Evolutionary conservation across 495 filamentous ascomycete species (phyloP).

Genomic region (Penicillium verhagenii): DNA sequence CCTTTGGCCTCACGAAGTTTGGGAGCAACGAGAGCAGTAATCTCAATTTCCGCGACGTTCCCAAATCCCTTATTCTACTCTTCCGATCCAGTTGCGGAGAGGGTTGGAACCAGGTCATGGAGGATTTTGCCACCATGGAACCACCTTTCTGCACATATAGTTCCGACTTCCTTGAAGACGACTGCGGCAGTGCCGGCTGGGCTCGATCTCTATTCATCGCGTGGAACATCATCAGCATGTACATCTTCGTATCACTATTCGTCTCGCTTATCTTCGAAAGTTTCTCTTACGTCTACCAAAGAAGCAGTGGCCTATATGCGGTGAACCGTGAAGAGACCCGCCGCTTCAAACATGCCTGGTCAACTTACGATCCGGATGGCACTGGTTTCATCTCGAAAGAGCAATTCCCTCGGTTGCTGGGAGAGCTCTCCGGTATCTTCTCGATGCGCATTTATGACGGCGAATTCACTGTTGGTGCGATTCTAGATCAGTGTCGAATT

Average conservation of each 20-base stretch:
- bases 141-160: conserved; percentile 73
- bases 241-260: conserved; percentile 98
- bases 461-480: conserved; percentile 77
- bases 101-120: conserved; percentile 96
- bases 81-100: conserved; percentile 92
- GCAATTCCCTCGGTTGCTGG: conserved; percentile 82
- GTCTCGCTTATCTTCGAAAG: conserved; percentile 99
- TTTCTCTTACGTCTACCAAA: conserved; percentile 98
- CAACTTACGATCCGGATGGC: conserved; percentile 86
- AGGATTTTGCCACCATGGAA: conserved; percentile 81
- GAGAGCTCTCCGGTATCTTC: conserved; percentile 89
- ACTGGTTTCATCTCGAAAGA: conserved; percentile 92
- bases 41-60: conserved; percentile 90
- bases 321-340: conserved; percentile 90
- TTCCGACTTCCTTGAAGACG: conserved; percentile 71
- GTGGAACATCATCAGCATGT: conserved; percentile 99
- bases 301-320: conserved; percentile 73
- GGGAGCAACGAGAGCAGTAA: conserved; percentile 70
- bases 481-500: conserved; percentile 77
- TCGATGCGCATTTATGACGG: conserved; percentile 96
- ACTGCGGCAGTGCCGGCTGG: conserved; percentile 89
- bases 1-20: conserved; percentile 93
- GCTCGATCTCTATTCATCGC: conserved; percentile 84
- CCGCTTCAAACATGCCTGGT: conserved; percentile 98
- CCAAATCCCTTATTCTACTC: conserved; percentile 88